Base-by-base conservation (phyloP, 2,329 filamentous ascomycete species). In the Chrysoporthe deuterocubensis region DNA sequence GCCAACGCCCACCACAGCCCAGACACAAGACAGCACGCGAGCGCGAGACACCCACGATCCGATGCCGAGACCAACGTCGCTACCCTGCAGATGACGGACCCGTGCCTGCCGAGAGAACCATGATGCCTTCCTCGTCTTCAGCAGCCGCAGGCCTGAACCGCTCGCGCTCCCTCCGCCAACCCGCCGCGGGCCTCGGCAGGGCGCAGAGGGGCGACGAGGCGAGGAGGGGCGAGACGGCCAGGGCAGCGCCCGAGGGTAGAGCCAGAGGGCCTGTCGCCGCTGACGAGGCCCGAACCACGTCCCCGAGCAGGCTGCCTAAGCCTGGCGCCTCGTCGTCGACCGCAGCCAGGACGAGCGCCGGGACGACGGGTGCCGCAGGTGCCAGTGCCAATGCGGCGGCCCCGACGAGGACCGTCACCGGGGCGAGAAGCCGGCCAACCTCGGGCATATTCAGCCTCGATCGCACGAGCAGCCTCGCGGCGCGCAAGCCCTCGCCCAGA, bases 241-340 rank as follows among this genome's bases (percentile, higher is more conserved):
- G 18, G 26, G 44, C 26, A 21, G 44, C 26, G 32, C 9, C 32
- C 40, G 62, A 61, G n/a, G 13, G n/a, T 9, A 64, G 57, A 34
- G 14, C 46, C 42, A 65, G 42, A 62, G 50, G 18, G 26, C 48
- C 61, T 43, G 37, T 42, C 21, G 18, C 62, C 13, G n/a, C 37
- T n/a, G 50, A 58, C 32, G 37, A 43, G 59, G 32, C 56, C 32
- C 63, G 81, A 67, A 81, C 75, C 71, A 73, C 71, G 21, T 86
- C 84, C 11, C 84, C 85, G 1, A 87, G 81, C 73, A 81, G 84
- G 50, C 77, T 87, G 43, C 84, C 84, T 50, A 74, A 83, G 71
- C 85, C 84, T 73, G 82, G 82, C 43, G 71, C 74, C 61, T 75
- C 77, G 34, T 75, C 77, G 34, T 46, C 75, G 6, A 74, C 65